Conservation (phyloP, 129 eudicot species). For the Artemisia tridentata region DNA sequence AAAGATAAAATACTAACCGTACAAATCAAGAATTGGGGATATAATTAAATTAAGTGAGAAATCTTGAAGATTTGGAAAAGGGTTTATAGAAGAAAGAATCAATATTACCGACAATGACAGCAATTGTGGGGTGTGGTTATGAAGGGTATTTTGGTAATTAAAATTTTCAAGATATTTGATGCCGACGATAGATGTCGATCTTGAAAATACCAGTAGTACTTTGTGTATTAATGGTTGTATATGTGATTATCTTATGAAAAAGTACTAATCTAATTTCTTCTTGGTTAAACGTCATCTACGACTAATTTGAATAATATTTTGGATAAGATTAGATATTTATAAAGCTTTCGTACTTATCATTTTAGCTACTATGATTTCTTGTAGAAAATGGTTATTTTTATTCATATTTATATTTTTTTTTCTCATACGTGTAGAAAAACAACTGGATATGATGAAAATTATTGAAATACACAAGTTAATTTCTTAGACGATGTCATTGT, state of each 20-base stretch:
- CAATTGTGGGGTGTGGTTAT: slow-evolving; percentile 24
- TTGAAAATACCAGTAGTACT: slow-evolving; percentile 7
- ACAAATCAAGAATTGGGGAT: background rate
- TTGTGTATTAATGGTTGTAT: background rate
- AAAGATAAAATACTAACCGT: slow-evolving; percentile 16
- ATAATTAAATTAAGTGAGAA: slow-evolving; percentile 10
- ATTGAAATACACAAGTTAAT: too few species aligned
- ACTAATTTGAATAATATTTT: background rate
- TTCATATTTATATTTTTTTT: too few species aligned
- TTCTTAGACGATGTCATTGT: too few species aligned
- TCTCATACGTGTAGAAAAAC: too few species aligned
- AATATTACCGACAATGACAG: slow-evolving; percentile 25
- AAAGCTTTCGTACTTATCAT: too few species aligned
- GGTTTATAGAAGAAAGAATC: slow-evolving; percentile 29
- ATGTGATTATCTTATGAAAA: background rate
- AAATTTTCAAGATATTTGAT: slow-evolving; percentile 12
- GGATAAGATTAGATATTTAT: too few species aligned
- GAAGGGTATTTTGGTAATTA: slow-evolving; percentile 15
- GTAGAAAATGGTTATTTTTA: too few species aligned
- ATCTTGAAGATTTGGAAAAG: slow-evolving; percentile 22
- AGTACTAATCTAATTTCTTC: too few species aligned
- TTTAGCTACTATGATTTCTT: too few species aligned
- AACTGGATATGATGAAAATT: too few species aligned
- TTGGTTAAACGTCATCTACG: too few species aligned
- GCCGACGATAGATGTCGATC: slow-evolving; percentile 31